A percentile compares a stretch with the other conserved stretches of the same genome.
Conservation (phyloP, 768 basidiomycete species). For the Auriscalpium orientale region DNA sequence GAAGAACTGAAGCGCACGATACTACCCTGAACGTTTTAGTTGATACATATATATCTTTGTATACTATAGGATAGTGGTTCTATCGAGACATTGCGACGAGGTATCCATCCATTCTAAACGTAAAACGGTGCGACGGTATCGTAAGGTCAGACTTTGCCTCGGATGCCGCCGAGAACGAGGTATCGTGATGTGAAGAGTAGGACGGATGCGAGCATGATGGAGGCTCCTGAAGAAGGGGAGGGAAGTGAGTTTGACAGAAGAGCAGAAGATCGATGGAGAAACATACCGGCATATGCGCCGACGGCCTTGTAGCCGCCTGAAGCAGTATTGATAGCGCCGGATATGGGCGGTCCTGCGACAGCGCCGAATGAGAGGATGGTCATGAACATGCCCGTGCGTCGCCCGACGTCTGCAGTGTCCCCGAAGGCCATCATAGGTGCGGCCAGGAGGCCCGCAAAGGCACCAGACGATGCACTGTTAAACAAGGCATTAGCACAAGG, state of each 20-base stretch:
- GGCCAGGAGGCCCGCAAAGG: conserved; percentile 48
- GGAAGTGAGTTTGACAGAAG: neutral
- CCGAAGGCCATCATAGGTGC: conserved; percentile 60
- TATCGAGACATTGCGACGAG: neutral
- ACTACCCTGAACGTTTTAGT: too few species aligned
- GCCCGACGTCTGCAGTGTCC: conserved; percentile 50
- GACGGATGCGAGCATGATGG: neutral
- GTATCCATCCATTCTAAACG: neutral
- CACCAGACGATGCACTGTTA: conserved; percentile 50
- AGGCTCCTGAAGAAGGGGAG: neutral
- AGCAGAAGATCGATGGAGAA: neutral
- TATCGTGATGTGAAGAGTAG: neutral
- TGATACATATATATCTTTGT: too few species aligned
- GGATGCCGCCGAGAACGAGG: neutral
- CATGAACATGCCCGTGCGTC: conserved; percentile 57
- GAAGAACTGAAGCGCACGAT: neutral
- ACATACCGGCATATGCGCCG: conserved; percentile 45
- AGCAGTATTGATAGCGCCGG: conserved; percentile 53
- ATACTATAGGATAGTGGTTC: neutral
- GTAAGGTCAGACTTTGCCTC: neutral
- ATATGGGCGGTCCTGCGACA: conserved; percentile 64
- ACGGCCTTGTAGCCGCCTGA: conserved; percentile 47
- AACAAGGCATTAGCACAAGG: neutral
- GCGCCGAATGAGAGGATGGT: conserved; percentile 55
- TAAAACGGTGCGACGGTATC: neutral